Conservation (phyloP, 495 filamentous ascomycete genomes). For the Daldinia childiae region DNA sequence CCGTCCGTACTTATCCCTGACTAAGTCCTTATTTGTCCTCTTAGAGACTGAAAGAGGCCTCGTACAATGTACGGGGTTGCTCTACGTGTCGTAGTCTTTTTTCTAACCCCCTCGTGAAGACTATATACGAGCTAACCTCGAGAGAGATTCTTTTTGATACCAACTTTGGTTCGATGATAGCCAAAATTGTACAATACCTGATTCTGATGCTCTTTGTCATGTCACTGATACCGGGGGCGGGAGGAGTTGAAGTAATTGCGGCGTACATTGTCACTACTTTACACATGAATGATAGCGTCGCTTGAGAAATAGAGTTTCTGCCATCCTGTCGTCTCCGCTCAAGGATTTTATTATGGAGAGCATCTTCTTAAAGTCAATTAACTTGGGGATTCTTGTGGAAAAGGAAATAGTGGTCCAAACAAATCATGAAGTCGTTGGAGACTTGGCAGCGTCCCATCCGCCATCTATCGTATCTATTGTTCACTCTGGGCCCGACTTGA, state of each 20-base stretch:
- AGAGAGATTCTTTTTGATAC: neutral
- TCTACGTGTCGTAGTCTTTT: neutral
- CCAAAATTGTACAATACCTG: neutral
- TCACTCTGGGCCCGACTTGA: slow-evolving; percentile 17
- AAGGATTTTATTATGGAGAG: slow-evolving; percentile 34
- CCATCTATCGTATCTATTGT: slow-evolving; percentile 31
- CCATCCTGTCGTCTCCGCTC: slow-evolving; percentile 26
- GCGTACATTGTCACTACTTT: slow-evolving; percentile 30
- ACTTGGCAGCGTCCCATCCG: slow-evolving; percentile 8
- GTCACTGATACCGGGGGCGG: slow-evolving; percentile 9
- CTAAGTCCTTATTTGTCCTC: neutral
- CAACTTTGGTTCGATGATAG: neutral
- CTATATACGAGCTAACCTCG: neutral
- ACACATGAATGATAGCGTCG: slow-evolving; percentile 25
- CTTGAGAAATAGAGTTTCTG: slow-evolving; percentile 31
- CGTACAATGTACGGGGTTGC: neutral
- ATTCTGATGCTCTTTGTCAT: slow-evolving; percentile 25
- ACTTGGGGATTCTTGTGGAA: slow-evolving; percentile 38
- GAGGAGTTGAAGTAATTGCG: slow-evolving; percentile 27
- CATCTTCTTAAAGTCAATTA: slow-evolving; percentile 23
- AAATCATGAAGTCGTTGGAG: slow-evolving; percentile 23
- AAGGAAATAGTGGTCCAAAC: slow-evolving; percentile 38
- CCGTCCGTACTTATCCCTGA: neutral
- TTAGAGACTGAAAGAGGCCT: neutral
- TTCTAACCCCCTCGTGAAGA: neutral